Evolutionary conservation across 1,284 basidiomycete species (phyloP), one percentile per base, ranked within the genome.

Genomic region (Ustanciosporium gigantosporum): DNA sequence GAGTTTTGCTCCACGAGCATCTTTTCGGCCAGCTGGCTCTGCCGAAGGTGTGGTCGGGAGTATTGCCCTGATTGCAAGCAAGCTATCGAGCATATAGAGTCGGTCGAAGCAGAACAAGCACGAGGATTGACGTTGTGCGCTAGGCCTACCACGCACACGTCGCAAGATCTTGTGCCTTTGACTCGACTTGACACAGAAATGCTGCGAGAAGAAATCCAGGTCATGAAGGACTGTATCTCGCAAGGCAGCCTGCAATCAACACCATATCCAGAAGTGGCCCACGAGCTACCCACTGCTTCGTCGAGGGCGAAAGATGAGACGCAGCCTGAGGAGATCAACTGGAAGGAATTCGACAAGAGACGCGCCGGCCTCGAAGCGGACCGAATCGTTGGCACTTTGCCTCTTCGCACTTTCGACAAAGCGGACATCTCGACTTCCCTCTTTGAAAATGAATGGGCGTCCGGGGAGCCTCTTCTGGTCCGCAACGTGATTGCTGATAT

Each of bases 1-100:
- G 91, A 96, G 79, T 90, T 88, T 3, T 96, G 93, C 78, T 87
- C 89, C 80, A 91, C 90, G 3, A 91, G 90, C 14, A 86, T 96
- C 51, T 94, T 95, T 77, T 87, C 87, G 5, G 87, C 86, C 48
- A 89, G 86, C 49, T 95, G 87, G 85, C 88, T 92, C 83, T 96
- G 92, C 78, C 82, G 85, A 8, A 76, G 84, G n/a, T 96, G 92
- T 76, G 92, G 91, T 1, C 85, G 90, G 14, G 93, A 95, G 78
- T 86, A 88, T 15, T 96, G 92, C 73, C 82, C 86, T 1, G 87
- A 89, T 45, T 96, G 93, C 76, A 89, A 85, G 71, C 81, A 83
- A 21, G 86, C 85, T 60, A 84, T 95, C 22, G 27, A 47, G 29
- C 38, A 45, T 1, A 23, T 35, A n/a, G 46, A 53, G 11, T 19